phyloP scores from a whole-genome alignment of 2,329 filamentous ascomycete genomes.

The Helminthosporium solani region DNA sequence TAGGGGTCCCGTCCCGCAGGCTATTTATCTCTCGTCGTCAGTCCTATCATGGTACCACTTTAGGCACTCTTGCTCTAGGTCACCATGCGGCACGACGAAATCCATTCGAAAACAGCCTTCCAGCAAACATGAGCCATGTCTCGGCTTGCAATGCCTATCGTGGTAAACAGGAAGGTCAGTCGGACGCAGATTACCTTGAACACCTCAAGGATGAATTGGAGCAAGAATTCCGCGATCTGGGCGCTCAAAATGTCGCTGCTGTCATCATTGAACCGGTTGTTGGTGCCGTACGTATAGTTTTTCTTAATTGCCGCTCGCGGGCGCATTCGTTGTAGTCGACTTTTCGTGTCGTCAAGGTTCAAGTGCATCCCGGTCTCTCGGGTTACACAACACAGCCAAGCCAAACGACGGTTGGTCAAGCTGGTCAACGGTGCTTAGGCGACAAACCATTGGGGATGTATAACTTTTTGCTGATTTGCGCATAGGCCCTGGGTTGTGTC shows the following conservation, averaged over 20 bases:
- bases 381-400: conserved; percentile 13
- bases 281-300: conserved; percentile 57
- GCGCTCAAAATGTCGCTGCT: conserved; percentile 66
- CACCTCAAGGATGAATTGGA: conserved; percentile 67
- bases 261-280: conserved; percentile 75
- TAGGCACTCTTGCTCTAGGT: conserved; percentile 65
- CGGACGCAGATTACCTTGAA: conserved; percentile 59
- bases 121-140: conserved; percentile 53
- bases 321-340: too few relatives aligned
- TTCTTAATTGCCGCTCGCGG: background rate
- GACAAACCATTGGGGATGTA: too few relatives aligned
- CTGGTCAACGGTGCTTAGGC: too few relatives aligned
- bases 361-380: background rate
- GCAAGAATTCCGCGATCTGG: conserved; percentile 62
- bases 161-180: conserved; percentile 54
- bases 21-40: conserved; percentile 65
- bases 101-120: conserved; percentile 62
- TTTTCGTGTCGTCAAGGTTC: conserved; percentile 1
- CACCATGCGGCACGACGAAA: conserved; percentile 62
- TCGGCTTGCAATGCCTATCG: conserved; percentile 68
- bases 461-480: conserved; percentile 6
- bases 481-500: conserved; percentile 66
- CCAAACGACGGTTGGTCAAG: conserved; percentile 4
- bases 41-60: conserved; percentile 70
- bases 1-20: conserved; percentile 54